Evolutionary conservation across 2,329 filamentous ascomycete species (phyloP).

Genomic region (Mycosphaerella arachidis): DNA sequence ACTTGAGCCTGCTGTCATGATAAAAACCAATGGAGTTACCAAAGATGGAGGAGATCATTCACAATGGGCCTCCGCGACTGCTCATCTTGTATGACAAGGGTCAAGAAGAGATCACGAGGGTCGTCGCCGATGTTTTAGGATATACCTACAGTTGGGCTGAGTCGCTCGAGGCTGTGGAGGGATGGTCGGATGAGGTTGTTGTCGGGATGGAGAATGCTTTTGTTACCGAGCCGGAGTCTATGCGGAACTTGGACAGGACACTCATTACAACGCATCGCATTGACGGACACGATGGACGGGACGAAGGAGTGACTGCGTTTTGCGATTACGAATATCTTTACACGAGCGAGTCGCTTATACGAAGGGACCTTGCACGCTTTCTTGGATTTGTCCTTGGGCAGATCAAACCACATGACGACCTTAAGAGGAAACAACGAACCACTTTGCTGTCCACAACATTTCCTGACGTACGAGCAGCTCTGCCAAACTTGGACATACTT

Average conservation of each 20-base stretch:
- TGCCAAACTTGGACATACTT: slow-evolving; percentile 80
- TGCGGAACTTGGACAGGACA: slow-evolving; percentile 57
- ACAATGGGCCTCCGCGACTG: slow-evolving; percentile 37
- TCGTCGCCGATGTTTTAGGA: slow-evolving; percentile 74
- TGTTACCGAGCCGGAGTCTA: slow-evolving; percentile 54
- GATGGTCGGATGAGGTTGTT: slow-evolving; percentile 59
- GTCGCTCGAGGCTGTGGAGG: slow-evolving; percentile 51
- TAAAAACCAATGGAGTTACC: slow-evolving; percentile 27
- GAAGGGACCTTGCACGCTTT: slow-evolving; percentile 72
- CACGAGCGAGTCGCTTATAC: slow-evolving; percentile 65
- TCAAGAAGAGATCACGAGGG: slow-evolving; percentile 68
- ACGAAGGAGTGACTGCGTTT: slow-evolving; percentile 56
- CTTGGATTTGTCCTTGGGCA: slow-evolving; percentile 76
- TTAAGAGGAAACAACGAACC: slow-evolving; percentile 72
- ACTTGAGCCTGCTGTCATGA: slow-evolving; percentile 18
- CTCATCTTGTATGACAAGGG: slow-evolving; percentile 62
- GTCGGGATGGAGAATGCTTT: slow-evolving; percentile 59
- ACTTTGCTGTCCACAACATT: slow-evolving; percentile 87
- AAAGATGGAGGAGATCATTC: slow-evolving; percentile 32
- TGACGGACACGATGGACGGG: slow-evolving; percentile 56
- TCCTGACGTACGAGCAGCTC: slow-evolving; percentile 73
- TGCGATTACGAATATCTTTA: slow-evolving; percentile 89
- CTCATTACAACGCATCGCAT: slow-evolving; percentile 74
- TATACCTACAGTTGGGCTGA: slow-evolving; percentile 62
- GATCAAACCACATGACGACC: slow-evolving; percentile 69